phyloP scores from a whole-genome alignment of 78 protist species.

The Parvularia atlantis region DNA sequence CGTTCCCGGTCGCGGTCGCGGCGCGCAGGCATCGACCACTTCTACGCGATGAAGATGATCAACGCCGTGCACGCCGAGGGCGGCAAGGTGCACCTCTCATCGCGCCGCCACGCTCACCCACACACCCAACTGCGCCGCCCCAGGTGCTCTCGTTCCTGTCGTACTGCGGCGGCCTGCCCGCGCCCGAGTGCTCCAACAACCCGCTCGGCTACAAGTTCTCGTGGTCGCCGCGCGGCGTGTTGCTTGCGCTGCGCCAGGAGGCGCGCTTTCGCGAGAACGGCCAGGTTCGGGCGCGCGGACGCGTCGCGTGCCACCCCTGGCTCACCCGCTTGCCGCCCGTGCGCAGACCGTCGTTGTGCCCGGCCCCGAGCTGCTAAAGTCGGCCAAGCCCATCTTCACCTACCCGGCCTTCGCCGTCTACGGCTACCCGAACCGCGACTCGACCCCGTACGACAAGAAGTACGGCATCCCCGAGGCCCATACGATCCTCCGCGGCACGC shows the following conservation, averaged over 20 bases:
- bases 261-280: slow-evolving; percentile 45
- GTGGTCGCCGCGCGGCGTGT: slow-evolving; percentile 66
- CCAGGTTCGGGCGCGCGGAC: too few relatives aligned
- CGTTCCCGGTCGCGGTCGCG: too few relatives aligned
- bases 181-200: slow-evolving; percentile 45
- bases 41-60: slow-evolving; percentile 21
- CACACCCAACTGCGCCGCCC: too few relatives aligned
- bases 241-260: slow-evolving; percentile 36
- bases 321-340: background rate
- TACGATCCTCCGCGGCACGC: slow-evolving; percentile 55
- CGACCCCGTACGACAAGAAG: slow-evolving; percentile 34
- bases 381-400: too few relatives aligned
- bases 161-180: slow-evolving; percentile 63
- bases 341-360: background rate
- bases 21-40: slow-evolving; percentile 42
- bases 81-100: slow-evolving; percentile 1
- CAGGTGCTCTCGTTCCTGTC: too few relatives aligned
- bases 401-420: slow-evolving; percentile 37
- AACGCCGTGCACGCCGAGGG: slow-evolving; percentile 26
- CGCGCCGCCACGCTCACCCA: too few relatives aligned
- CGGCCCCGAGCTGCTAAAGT: too few relatives aligned
- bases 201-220: slow-evolving; percentile 69
- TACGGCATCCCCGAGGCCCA: slow-evolving; percentile 48
- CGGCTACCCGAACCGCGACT: slow-evolving; percentile 66
- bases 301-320: background rate